Base-by-base conservation (phyloP, 192 early-diverging fungal genomes). In the Hyaloraphidium curvatum region DNA sequence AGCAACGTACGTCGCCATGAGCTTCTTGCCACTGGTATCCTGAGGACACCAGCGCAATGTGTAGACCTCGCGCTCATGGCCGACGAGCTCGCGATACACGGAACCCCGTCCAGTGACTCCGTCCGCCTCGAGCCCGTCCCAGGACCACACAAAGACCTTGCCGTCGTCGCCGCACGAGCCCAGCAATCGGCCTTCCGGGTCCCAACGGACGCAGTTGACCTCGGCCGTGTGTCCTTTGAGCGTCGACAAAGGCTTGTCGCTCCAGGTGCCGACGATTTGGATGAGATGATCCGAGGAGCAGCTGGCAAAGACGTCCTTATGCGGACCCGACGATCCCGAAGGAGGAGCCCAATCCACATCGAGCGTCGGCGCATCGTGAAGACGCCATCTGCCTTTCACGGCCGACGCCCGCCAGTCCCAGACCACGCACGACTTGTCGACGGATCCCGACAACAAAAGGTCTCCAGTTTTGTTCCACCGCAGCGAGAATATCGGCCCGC, bases 321-420 rank as follows among this genome's bases (percentile, higher is more conserved):
- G n/a, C n/a, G n/a, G n/a, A n/a, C n/a, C n/a, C n/a, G n/a, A n/a
- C n/a, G n/a, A n/a, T n/a, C n/a, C n/a, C n/a, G n/a, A n/a, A n/a
- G n/a, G n/a, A n/a, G n/a, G n/a, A n/a, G n/a, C n/a, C 93, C 93
- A 97, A 64, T 90, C 93, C 5, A 89, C 77, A 64, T 92, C 87
- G 48, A 93, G 63, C 9, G 83, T 77, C 1, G 79, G 73, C 17
- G 59, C 78, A 52, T 54, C 57, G 23, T 65, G 57, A 28, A 48
- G 23, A 30, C 26, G 75, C 70, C 60, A 83, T 83, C 55, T 81
- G 76, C 50, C 83, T 82, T 39, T 79, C 75, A 26, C 71, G 56
- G 13, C 85, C 73, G 14, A 87, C 89, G 1, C 79, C 75, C 2
- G 62, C 55, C 3, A 74, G 59, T 94, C 84, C 93, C 91, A 97